Evolutionary conservation across 176 grass and related monocot species (phyloP).

Genomic region (Oryza meridionalis): DNA sequence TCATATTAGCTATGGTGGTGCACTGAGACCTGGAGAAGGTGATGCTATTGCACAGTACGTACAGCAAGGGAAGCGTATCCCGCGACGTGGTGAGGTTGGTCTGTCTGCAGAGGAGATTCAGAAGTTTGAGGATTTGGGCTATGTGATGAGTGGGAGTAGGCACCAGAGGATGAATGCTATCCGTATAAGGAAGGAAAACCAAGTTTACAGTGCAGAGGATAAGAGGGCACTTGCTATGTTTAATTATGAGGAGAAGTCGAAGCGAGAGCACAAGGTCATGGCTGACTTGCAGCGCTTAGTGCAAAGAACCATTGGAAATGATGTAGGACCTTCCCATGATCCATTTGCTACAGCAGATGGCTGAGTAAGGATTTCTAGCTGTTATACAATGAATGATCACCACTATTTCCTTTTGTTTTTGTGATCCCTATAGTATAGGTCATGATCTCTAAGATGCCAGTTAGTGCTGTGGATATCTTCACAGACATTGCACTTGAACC

Average conservation of each 20-base stretch:
- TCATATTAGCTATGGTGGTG: conserved; percentile 96
- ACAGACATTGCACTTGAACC: not conserved
- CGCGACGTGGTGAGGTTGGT: conserved; percentile 95
- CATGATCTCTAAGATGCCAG: conserved; percentile 5
- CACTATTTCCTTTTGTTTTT: conserved; percentile 16
- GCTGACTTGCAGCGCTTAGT: conserved; percentile 96
- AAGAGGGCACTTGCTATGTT: conserved; percentile 96
- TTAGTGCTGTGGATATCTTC: conserved; percentile 6
- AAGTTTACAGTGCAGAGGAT: conserved; percentile 98
- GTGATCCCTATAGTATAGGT: conserved; percentile 20
- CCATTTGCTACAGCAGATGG: conserved; percentile 78
- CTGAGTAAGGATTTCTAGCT: conserved; percentile 51
- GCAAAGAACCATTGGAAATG: conserved; percentile 86
- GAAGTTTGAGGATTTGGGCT: conserved; percentile 87
- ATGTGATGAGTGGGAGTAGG: conserved; percentile 98
- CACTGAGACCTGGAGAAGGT: conserved; percentile 94
- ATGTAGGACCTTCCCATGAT: conserved; percentile 70
- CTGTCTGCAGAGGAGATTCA: conserved; percentile 91
- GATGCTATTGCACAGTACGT: conserved; percentile 98
- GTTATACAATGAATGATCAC: conserved; percentile 19
- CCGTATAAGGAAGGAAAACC: conserved; percentile 97
- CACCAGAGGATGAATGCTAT: conserved; percentile 99
- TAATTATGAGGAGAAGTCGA: conserved; percentile 95
- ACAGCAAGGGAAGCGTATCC: conserved; percentile 98
- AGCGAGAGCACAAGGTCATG: conserved; percentile 96